A percentile compares a stretch with the other conserved stretches of the same genome.
These are phyloP conservation scores for Crithidia bombi DNA, from an alignment of 208 protist genomes.

Conservation along the genomic window DNA sequence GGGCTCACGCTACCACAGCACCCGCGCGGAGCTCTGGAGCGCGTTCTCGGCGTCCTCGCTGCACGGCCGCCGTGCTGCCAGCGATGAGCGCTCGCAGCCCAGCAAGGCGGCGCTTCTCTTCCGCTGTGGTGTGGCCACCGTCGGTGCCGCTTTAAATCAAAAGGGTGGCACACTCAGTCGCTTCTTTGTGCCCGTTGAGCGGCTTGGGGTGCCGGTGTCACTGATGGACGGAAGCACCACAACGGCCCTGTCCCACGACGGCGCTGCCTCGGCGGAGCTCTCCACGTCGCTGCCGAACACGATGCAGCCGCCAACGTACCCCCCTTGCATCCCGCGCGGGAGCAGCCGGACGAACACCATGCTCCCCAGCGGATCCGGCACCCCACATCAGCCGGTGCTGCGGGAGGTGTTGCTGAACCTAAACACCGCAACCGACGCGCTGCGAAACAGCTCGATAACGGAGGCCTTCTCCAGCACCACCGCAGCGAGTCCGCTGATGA, in stretches of 20 bases:
- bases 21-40: slow-evolving; percentile 33
- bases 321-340: slow-evolving; percentile 5
- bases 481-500: not conserved
- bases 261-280: not conserved
- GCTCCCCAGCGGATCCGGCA: slow-evolving; percentile 1
- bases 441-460: slow-evolving; percentile 4
- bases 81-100: not conserved
- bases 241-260: not conserved
- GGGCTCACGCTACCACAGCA: slow-evolving; percentile 36
- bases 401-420: slow-evolving; percentile 4
- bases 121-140: slow-evolving; percentile 23
- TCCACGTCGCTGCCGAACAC: slow-evolving; percentile 9
- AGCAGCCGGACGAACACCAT: not conserved
- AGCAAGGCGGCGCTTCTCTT: slow-evolving; percentile 22
- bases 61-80: not conserved
- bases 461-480: not conserved
- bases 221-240: not conserved
- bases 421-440: not conserved
- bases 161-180: slow-evolving; percentile 32
- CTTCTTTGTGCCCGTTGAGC: slow-evolving; percentile 42
- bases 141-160: slow-evolving; percentile 17
- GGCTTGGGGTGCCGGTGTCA: slow-evolving; percentile 3
- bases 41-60: not conserved
- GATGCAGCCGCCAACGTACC: slow-evolving; percentile 4
- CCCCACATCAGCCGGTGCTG: slow-evolving; percentile 6